These are phyloP conservation scores for Pichiaceae sp. DNA, from an alignment of 1,139 yeast genomes.

Conservation along the genomic window DNA sequence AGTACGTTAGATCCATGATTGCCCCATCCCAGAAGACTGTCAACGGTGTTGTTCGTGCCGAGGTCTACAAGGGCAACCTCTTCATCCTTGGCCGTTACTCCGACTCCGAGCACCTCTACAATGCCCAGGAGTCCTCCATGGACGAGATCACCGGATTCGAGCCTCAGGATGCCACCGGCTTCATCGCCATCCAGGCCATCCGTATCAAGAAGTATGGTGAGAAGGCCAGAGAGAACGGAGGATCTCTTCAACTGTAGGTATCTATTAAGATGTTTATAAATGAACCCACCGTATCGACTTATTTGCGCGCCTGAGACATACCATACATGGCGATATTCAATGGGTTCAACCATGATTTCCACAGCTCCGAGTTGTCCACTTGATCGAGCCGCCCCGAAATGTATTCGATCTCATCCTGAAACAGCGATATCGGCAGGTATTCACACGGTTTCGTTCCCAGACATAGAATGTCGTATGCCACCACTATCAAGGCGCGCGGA, in stretches of 20 bases:
- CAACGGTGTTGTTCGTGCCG: conserved; percentile 91
- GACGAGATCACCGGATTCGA: conserved; percentile 97
- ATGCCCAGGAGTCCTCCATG: conserved; percentile 97
- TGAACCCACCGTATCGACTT: no score
- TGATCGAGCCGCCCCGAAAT: conserved; percentile 10
- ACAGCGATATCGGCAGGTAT: conserved; percentile 12
- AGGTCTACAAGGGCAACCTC: conserved; percentile 86
- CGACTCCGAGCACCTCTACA: conserved; percentile 90
- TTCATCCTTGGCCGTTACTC: conserved; percentile 88
- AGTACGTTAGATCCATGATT: conserved; percentile 87
- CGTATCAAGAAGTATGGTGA: conserved; percentile 98
- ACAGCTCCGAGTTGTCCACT: conserved; percentile 8
- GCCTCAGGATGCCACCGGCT: conserved; percentile 95
- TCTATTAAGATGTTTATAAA: no score
- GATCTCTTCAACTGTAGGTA: conserved; percentile 35
- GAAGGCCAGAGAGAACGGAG: conserved; percentile 76
- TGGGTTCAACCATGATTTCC: conserved; percentile 21
- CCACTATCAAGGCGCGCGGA: conserved; percentile 21
- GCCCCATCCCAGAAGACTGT: conserved; percentile 91
- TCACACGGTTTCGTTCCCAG: conserved; percentile 10
- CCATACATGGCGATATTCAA: conserved; percentile 6
- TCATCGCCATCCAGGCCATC: conserved; percentile 95
- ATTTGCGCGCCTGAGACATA: no score
- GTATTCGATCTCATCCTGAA: conserved; percentile 11
- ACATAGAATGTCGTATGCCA: conserved; percentile 19